These are phyloP conservation scores for Debaryomyces castellii DNA, from an alignment of 805 yeast genomes.

Conservation along the genomic window DNA sequence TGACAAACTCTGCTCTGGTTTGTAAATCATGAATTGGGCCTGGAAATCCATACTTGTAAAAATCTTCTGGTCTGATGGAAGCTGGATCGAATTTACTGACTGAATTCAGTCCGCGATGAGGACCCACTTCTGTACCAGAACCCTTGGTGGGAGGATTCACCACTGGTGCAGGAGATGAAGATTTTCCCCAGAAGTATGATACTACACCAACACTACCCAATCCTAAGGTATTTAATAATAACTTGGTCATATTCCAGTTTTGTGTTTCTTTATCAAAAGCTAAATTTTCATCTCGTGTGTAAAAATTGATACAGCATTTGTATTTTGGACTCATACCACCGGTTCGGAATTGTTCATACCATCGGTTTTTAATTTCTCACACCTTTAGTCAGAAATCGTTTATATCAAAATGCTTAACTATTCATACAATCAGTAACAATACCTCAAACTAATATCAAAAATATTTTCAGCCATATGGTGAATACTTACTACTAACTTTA, in stretches of 20 bases:
- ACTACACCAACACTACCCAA: conserved; percentile 37
- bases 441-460: too few relatives aligned
- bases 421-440: too few relatives aligned
- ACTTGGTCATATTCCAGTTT: conserved; percentile 23
- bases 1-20: conserved; percentile 70
- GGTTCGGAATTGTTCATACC: too few relatives aligned
- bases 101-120: not conserved
- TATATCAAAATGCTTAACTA: too few relatives aligned
- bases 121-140: not conserved
- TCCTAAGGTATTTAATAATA: conserved; percentile 30
- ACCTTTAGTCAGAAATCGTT: too few relatives aligned
- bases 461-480: too few relatives aligned
- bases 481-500: too few relatives aligned
- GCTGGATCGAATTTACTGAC: conserved; percentile 26
- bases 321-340: too few relatives aligned
- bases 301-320: not conserved
- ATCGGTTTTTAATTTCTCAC: too few relatives aligned
- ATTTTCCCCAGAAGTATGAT: conserved; percentile 41
- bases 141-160: conserved; percentile 10
- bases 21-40: conserved; percentile 90
- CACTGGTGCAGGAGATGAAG: conserved; percentile 15
- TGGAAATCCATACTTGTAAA: conserved; percentile 91
- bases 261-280: not conserved
- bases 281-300: not conserved
- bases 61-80: conserved; percentile 68